Evolutionary conservation across 306 rosid genomes (phyloP).

Genomic region (Prunus fruticosa): DNA sequence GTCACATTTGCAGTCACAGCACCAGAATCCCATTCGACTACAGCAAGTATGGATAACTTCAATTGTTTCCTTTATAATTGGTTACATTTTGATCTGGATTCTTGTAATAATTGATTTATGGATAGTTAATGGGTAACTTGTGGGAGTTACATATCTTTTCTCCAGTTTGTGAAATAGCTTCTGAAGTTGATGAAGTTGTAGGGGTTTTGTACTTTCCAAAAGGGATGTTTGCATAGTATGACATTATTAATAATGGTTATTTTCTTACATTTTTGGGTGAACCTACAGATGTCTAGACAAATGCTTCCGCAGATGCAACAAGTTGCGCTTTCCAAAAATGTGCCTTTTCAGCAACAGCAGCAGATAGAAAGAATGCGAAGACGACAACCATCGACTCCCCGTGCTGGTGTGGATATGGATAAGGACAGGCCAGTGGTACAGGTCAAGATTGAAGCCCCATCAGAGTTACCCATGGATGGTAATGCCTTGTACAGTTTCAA

Average conservation of each 20-base stretch:
- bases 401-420: conserved; percentile 58
- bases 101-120: conserved; percentile 5
- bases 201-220: neutral
- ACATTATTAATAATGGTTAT: neutral
- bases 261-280: conserved; percentile 11
- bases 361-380: conserved; percentile 62
- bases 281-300: conserved; percentile 58
- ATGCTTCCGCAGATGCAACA: conserved; percentile 78
- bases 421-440: conserved; percentile 82
- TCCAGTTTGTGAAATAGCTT: neutral
- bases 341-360: conserved; percentile 51
- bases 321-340: conserved; percentile 43
- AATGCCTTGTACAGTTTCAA: conserved; percentile 53
- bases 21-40: conserved; percentile 56
- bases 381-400: conserved; percentile 55
- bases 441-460: conserved; percentile 73
- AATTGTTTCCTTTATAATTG: conserved; percentile 12
- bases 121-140: neutral
- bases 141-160: neutral
- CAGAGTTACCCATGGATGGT: conserved; percentile 64
- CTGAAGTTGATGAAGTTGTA: neutral
- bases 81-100: conserved; percentile 2
- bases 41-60: conserved; percentile 58
- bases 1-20: conserved; percentile 63
- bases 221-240: neutral